phyloP scores from a whole-genome alignment of 73 alveolate genomes.

The Paramecium bursaria region DNA sequence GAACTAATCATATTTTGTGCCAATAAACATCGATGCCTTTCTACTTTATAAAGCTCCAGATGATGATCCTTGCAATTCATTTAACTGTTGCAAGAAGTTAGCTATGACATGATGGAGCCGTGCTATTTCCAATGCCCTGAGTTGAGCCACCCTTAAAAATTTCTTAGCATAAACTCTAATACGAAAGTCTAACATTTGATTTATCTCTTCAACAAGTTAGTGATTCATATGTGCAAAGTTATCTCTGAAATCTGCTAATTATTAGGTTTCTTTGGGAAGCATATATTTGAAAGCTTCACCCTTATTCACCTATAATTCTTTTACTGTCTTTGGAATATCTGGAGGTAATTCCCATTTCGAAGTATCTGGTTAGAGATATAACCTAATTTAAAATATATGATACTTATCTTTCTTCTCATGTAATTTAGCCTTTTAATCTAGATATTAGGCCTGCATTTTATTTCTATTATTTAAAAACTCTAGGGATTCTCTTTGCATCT shows the following conservation, averaged over 20 bases:
- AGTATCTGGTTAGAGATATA: conserved; percentile 19
- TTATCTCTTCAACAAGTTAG: conserved; percentile 24
- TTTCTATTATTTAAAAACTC: conserved; percentile 25
- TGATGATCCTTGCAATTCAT: no score
- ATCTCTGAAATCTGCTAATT: conserved; percentile 17
- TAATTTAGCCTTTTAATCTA: neutral
- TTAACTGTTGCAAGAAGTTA: conserved; percentile 1
- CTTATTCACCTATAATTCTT: conserved; percentile 41
- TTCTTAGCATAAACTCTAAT: conserved; percentile 53
- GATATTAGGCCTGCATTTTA: neutral
- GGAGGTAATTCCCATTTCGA: conserved; percentile 63
- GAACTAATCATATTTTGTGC: no score
- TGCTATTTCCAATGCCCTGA: no score
- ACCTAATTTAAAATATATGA: neutral
- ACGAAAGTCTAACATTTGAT: conserved; percentile 40
- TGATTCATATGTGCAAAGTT: conserved; percentile 52
- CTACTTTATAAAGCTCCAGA: no score
- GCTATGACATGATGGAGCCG: conserved; percentile 55
- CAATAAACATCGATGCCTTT: no score
- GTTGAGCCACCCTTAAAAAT: no score
- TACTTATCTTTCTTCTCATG: conserved; percentile 31
- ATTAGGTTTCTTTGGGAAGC: conserved; percentile 37
- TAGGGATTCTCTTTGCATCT: neutral
- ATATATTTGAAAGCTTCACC: conserved; percentile 60
- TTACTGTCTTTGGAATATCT: conserved; percentile 53